Percentiles rank a stretch among this genome's conserved stretches.
Conservation (phyloP, 345 rosid genomes). For the Mercurialis annua region DNA sequence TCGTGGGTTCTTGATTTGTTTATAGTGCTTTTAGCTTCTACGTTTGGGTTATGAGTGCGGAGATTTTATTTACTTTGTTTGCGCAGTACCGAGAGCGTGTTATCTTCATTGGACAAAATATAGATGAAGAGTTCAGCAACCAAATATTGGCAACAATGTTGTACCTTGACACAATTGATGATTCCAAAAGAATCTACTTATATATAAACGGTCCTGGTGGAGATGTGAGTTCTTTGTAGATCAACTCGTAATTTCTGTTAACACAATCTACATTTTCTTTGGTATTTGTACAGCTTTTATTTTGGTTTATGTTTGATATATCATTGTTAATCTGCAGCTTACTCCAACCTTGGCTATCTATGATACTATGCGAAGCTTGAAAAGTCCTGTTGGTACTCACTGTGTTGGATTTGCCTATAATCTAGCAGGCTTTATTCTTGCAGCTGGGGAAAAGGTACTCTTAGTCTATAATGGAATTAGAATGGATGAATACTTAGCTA, state of each 20-base stretch:
- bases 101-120: constrained; percentile 70
- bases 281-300: constrained; percentile 4
- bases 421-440: constrained; percentile 80
- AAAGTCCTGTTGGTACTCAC: constrained; percentile 73
- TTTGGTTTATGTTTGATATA: constrained; percentile 11
- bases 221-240: constrained; percentile 53
- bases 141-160: constrained; percentile 85
- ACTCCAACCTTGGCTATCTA: constrained; percentile 81
- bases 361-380: constrained; percentile 83
- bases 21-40: neutral
- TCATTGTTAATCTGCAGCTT: constrained; percentile 43
- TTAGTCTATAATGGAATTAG: neutral
- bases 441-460: constrained; percentile 86
- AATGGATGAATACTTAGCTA: neutral
- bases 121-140: constrained; percentile 86
- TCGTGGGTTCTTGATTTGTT: constrained; percentile 5
- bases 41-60: neutral
- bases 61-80: constrained; percentile 21
- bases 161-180: constrained; percentile 84
- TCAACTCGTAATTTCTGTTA: constrained; percentile 1
- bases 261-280: neutral
- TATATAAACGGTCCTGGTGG: constrained; percentile 88
- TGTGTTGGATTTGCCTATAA: constrained; percentile 77
- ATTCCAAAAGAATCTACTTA: constrained; percentile 55
- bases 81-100: constrained; percentile 89